Percentiles rank a stretch among this genome's conserved stretches.
Evolutionary conservation across 1,284 basidiomycete genomes (phyloP).

Genomic region (Erythrobasidium hasegawianum): DNA sequence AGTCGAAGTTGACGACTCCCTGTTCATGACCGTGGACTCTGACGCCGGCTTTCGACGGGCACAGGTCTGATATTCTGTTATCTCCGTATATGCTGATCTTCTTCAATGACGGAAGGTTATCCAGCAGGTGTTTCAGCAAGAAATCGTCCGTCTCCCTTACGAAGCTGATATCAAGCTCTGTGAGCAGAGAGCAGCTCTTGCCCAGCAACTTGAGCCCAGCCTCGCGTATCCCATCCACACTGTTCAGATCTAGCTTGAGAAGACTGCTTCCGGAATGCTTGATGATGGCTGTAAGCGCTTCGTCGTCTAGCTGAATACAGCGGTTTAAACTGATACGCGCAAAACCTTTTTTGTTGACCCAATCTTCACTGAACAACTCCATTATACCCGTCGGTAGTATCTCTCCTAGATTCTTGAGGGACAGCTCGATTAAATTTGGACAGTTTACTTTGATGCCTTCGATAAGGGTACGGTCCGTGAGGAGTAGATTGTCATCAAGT

Average conservation of each 20-base stretch:
- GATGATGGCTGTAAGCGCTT: constrained; percentile 63
- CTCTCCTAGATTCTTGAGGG: constrained; percentile 59
- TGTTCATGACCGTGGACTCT: constrained; percentile 28
- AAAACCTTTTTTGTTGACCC: constrained; percentile 49
- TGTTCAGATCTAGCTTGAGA: constrained; percentile 66
- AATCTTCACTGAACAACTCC: constrained; percentile 58
- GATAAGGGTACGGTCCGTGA: constrained; percentile 40
- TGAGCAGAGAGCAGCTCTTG: constrained; percentile 55
- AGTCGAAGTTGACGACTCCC: constrained; percentile 27
- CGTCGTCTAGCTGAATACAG: constrained; percentile 54
- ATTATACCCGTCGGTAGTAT: constrained; percentile 68
- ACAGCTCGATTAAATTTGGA: constrained; percentile 58
- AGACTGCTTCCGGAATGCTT: constrained; percentile 65
- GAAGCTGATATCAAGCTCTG: constrained; percentile 76
- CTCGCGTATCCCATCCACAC: constrained; percentile 64
- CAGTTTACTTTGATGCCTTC: constrained; percentile 62
- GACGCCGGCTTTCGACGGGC: constrained; percentile 37
- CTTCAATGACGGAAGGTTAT: constrained; percentile 47
- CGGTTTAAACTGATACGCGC: constrained; percentile 46
- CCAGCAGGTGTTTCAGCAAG: constrained; percentile 66
- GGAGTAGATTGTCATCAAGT: constrained; percentile 37
- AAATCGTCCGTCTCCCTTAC: constrained; percentile 78
- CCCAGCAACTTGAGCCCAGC: constrained; percentile 60
- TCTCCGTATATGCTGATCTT: constrained; percentile 48
- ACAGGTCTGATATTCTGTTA: constrained; percentile 44